phyloP scores from a whole-genome alignment of 2,329 filamentous ascomycete species.

The Thelonectria rubi region DNA sequence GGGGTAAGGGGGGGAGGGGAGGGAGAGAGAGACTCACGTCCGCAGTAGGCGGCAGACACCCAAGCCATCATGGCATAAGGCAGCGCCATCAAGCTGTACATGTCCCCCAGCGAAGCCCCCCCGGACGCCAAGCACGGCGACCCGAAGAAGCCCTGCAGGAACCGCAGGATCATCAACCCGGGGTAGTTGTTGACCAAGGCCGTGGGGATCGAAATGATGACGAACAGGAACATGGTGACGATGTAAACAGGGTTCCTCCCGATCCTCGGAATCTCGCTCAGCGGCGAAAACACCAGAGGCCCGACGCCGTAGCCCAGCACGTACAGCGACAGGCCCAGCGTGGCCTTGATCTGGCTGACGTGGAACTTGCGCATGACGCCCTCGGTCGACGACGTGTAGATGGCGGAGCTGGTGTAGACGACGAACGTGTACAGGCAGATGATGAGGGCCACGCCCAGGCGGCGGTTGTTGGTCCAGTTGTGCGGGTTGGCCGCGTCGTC shows the following conservation, averaged over 20 bases:
- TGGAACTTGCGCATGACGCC: slow-evolving; percentile 63
- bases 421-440: slow-evolving; percentile 68
- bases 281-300: slow-evolving; percentile 71
- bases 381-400: slow-evolving; percentile 56
- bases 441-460: slow-evolving; percentile 52
- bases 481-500: slow-evolving; percentile 65
- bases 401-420: slow-evolving; percentile 61
- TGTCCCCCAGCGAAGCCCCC: slow-evolving; percentile 61
- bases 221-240: slow-evolving; percentile 73
- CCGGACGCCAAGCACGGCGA: slow-evolving; percentile 71
- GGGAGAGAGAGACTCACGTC: slow-evolving; percentile 44
- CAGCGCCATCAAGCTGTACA: slow-evolving; percentile 63
- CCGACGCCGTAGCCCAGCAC: slow-evolving; percentile 72
- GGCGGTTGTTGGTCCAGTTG: slow-evolving; percentile 60
- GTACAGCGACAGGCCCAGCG: slow-evolving; percentile 69
- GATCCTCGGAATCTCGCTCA: slow-evolving; percentile 72
- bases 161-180: slow-evolving; percentile 70
- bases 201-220: slow-evolving; percentile 71
- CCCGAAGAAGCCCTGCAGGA: slow-evolving; percentile 73
- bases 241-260: slow-evolving; percentile 76
- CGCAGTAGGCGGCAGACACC: slow-evolving; percentile 63
- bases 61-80: slow-evolving; percentile 68
- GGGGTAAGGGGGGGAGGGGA: not conserved
- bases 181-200: slow-evolving; percentile 70
- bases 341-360: slow-evolving; percentile 60